These are phyloP conservation scores for Fusarium temperatum DNA, from an alignment of 2,329 filamentous ascomycete genomes.

Conservation along the genomic window DNA sequence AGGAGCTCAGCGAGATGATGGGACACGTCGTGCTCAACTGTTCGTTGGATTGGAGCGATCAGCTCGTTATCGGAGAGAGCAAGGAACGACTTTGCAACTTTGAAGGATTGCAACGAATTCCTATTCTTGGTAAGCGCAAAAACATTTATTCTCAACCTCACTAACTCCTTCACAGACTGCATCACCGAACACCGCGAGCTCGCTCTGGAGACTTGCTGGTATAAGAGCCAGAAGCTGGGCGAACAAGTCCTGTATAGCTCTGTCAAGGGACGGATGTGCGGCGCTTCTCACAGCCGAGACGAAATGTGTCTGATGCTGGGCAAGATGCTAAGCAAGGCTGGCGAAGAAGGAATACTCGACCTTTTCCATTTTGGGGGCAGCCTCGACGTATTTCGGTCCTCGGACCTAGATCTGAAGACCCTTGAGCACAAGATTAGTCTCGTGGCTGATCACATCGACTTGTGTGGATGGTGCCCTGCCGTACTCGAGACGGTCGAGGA, in stretches of 20 bases:
- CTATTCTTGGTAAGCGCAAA: slow-evolving; percentile 10
- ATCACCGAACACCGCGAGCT: slow-evolving; percentile 15
- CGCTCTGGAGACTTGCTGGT: not conserved
- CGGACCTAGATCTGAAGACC: not conserved
- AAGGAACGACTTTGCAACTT: not conserved
- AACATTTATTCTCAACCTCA: not conserved
- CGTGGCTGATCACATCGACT: slow-evolving; percentile 4
- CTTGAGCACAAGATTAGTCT: slow-evolving; percentile 4
- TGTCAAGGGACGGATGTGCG: not conserved
- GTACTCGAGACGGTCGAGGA: not conserved
- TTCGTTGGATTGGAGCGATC: not conserved
- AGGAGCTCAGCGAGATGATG: not conserved
- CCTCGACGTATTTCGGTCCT: not conserved
- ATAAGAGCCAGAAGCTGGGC: slow-evolving; percentile 17
- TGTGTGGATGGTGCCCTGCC: slow-evolving; percentile 5
- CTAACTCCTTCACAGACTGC: slow-evolving; percentile 7
- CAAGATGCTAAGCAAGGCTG: slow-evolving; percentile 20
- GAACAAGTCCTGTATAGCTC: not conserved
- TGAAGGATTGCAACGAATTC: not conserved
- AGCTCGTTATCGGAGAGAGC: slow-evolving; percentile 1
- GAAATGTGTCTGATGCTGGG: slow-evolving; percentile 12
- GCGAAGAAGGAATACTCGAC: slow-evolving; percentile 3
- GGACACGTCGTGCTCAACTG: not conserved
- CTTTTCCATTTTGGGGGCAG: slow-evolving; percentile 1
- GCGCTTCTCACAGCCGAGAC: not conserved